Conservation (phyloP, 768 basidiomycete species). For the Pulveroboletus sp. region DNA sequence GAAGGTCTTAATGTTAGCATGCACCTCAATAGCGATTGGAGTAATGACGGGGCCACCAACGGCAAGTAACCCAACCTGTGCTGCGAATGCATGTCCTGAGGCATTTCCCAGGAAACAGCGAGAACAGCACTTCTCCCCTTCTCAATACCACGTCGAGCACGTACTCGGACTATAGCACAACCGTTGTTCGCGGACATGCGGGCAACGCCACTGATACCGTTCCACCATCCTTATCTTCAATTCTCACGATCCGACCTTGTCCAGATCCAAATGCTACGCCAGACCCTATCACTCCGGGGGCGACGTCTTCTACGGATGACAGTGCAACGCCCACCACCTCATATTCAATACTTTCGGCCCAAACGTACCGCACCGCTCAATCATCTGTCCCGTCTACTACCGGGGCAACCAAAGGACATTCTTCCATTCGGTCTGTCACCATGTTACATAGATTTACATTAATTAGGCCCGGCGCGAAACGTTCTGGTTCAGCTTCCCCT, state of each 20-base stretch:
- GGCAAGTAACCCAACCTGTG: constrained; percentile 16
- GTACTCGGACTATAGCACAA: constrained; percentile 66
- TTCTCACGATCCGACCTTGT: constrained; percentile 65
- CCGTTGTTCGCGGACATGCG: constrained; percentile 56
- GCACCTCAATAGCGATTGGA: constrained; percentile 48
- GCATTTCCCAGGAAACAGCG: constrained; percentile 31
- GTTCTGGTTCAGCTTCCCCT: constrained; percentile 33
- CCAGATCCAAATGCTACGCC: constrained; percentile 48
- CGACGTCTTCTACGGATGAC: constrained; percentile 25
- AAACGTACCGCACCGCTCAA: constrained; percentile 63
- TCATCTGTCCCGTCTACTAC: constrained; percentile 50
- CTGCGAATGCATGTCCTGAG: constrained; percentile 10
- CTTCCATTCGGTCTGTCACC: constrained; percentile 56
- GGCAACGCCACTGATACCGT: constrained; percentile 37
- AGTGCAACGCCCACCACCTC: constrained; percentile 39
- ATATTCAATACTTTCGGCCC: constrained; percentile 53
- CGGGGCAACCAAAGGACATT: constrained; percentile 75
- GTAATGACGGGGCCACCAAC: constrained; percentile 35
- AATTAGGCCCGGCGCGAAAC: constrained; percentile 74
- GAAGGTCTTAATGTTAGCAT: constrained; percentile 47
- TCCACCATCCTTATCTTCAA: constrained; percentile 63
- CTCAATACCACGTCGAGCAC: constrained; percentile 43
- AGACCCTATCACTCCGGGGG: constrained; percentile 39
- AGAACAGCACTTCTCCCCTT: constrained; percentile 54
- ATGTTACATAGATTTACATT: constrained; percentile 85